phyloP scores from a whole-genome alignment of 257 asterid species.

The Capsicum chinense region DNA sequence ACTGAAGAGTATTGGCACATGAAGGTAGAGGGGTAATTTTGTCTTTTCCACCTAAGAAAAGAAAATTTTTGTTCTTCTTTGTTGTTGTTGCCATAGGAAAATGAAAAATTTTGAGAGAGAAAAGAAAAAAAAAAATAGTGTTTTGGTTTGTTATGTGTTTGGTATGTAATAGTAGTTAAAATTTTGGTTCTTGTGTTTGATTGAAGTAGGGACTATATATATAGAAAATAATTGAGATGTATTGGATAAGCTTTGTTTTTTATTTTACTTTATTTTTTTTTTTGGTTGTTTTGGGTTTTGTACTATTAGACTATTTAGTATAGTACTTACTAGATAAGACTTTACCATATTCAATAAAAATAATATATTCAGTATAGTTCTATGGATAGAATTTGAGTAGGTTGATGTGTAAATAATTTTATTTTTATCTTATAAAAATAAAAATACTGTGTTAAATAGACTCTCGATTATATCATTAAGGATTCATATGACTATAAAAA shows the following conservation, averaged over 20 bases:
- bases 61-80: constrained; percentile 48
- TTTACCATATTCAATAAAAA: background rate
- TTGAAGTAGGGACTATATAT: background rate
- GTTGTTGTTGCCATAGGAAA: constrained; percentile 59
- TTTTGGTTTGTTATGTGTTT: constrained; percentile 16
- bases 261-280: background rate
- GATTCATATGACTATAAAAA: no score
- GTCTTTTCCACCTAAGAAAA: constrained; percentile 45
- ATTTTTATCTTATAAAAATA: no score
- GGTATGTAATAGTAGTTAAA: background rate
- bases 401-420: no score
- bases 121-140: background rate
- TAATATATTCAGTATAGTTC: no score
- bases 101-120: background rate
- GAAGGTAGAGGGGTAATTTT: constrained; percentile 38
- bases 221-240: constrained; percentile 27
- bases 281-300: background rate
- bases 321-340: constrained; percentile 5
- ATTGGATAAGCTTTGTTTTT: constrained; percentile 55
- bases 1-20: constrained; percentile 29
- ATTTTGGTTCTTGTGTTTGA: background rate
- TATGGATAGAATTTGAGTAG: no score
- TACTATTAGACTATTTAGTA: background rate
- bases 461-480: no score
- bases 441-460: no score